Evolutionary conservation across 2,329 filamentous ascomycete species (phyloP).

Genomic region (Colletotrichum sidae): DNA sequence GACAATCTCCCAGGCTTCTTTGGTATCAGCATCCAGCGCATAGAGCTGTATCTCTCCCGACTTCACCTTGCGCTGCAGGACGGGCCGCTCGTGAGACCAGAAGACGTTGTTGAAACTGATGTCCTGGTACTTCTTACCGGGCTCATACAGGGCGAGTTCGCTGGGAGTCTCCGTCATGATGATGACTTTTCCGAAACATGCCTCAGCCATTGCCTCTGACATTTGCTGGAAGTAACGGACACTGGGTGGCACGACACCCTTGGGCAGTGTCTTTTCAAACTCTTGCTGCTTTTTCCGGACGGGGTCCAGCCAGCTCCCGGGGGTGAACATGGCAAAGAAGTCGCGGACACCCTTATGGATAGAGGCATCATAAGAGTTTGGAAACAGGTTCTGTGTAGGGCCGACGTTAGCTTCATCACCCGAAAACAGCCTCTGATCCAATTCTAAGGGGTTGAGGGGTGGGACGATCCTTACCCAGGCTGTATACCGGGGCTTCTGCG

Average conservation of each 20-base stretch:
- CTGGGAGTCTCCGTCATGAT: constrained; percentile 13
- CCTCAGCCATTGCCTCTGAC: constrained; percentile 14
- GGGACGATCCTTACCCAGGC: neutral
- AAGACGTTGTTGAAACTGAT: constrained; percentile 7
- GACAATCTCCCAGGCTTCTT: constrained; percentile 9
- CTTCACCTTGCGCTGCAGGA: constrained; percentile 6
- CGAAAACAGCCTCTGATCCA: too few species aligned
- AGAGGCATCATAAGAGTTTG: constrained; percentile 3
- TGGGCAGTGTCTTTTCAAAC: constrained; percentile 1
- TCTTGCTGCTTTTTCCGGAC: constrained; percentile 5
- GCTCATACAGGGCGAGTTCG: constrained; percentile 16
- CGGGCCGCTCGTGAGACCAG: constrained; percentile 18
- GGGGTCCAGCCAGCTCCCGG: constrained; percentile 9
- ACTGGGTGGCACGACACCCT: constrained; percentile 1
- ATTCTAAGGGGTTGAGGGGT: too few species aligned
- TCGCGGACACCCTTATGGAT: constrained; percentile 1
- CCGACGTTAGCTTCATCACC: neutral
- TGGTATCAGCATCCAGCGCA: constrained; percentile 5
- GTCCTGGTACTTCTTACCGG: constrained; percentile 10
- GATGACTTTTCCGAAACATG: constrained; percentile 15
- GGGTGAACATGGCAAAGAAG: constrained; percentile 15
- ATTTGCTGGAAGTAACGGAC: constrained; percentile 15
- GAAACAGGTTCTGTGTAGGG: neutral
- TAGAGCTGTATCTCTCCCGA: constrained; percentile 1
- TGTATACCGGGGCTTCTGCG: neutral